phyloP scores from a whole-genome alignment of 1,284 basidiomycete genomes.

The Somion occarium region DNA sequence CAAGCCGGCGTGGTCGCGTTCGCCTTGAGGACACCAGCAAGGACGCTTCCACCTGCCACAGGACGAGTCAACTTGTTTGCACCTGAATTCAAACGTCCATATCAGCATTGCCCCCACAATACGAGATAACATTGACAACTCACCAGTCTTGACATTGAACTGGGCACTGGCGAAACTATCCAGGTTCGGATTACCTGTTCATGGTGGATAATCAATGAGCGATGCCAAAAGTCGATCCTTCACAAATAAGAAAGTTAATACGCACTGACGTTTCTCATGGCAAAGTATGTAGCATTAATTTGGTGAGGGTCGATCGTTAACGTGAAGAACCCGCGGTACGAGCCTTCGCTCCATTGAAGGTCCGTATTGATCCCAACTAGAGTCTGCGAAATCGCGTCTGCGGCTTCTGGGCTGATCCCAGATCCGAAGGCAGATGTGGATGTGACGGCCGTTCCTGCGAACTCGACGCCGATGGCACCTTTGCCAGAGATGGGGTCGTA shows the following conservation, averaged over 20 bases:
- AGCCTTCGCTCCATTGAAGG: conserved; percentile 64
- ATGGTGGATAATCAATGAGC: conserved; percentile 2
- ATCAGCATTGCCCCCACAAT: not conserved
- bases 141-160: conserved; percentile 40
- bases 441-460: conserved; percentile 63
- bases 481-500: conserved; percentile 51
- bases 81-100: conserved; percentile 22
- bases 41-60: conserved; percentile 45
- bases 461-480: conserved; percentile 60
- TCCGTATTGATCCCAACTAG: conserved; percentile 45
- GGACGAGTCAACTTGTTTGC: conserved; percentile 52
- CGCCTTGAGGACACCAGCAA: conserved; percentile 36
- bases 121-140: conserved; percentile 7
- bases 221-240: not conserved
- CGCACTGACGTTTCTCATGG: conserved; percentile 50
- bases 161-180: conserved; percentile 44
- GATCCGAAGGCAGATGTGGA: conserved; percentile 48
- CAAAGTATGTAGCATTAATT: conserved; percentile 54
- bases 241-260: conserved; percentile 4
- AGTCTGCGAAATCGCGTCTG: conserved; percentile 36
- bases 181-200: conserved; percentile 39
- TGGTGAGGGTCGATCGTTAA: conserved; percentile 41
- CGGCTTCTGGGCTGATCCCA: conserved; percentile 34
- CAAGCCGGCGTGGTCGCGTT: not conserved
- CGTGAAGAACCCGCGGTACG: conserved; percentile 60